Percentiles rank a stretch among this genome's conserved stretches.
These are phyloP conservation scores for Talaromyces pinophilus DNA, from an alignment of 2,329 filamentous ascomycete species.

Conservation along the genomic window DNA sequence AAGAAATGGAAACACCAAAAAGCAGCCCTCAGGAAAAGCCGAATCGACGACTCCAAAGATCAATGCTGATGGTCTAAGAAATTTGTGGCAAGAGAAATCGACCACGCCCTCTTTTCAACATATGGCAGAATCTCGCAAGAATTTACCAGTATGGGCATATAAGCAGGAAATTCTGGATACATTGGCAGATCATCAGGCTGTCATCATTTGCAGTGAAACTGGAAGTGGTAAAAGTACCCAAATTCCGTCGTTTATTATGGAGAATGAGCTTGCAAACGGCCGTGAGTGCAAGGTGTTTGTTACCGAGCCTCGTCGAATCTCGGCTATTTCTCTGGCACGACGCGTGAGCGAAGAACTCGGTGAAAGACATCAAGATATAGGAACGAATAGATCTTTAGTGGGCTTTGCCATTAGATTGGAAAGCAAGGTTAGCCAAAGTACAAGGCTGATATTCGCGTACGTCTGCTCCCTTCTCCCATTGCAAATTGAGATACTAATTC, in stretches of 20 bases:
- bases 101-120: slow-evolving; percentile 63
- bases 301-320: slow-evolving; percentile 92
- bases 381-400: slow-evolving; percentile 78
- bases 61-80: slow-evolving; percentile 47
- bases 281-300: slow-evolving; percentile 89
- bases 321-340: slow-evolving; percentile 87
- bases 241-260: slow-evolving; percentile 89
- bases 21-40: slow-evolving; percentile 31
- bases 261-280: slow-evolving; percentile 80
- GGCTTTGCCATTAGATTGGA: slow-evolving; percentile 95
- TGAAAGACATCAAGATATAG: slow-evolving; percentile 77
- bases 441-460: slow-evolving; percentile 84
- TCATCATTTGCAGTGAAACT: slow-evolving; percentile 95
- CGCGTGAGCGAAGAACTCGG: slow-evolving; percentile 94
- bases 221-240: slow-evolving; percentile 97
- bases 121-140: slow-evolving; percentile 78
- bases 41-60: slow-evolving; percentile 28
- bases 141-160: slow-evolving; percentile 87
- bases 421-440: slow-evolving; percentile 78
- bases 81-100: slow-evolving; percentile 55
- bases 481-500: slow-evolving; percentile 22
- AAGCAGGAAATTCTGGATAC: slow-evolving; percentile 73
- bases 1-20: slow-evolving; percentile 40
- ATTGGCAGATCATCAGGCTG: slow-evolving; percentile 77
- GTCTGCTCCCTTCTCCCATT: slow-evolving; percentile 26